A percentile compares a stretch with the other conserved stretches of the same genome.
Conservation (phyloP, 1,284 basidiomycete genomes). For the Cryptococcus hybrid region DNA sequence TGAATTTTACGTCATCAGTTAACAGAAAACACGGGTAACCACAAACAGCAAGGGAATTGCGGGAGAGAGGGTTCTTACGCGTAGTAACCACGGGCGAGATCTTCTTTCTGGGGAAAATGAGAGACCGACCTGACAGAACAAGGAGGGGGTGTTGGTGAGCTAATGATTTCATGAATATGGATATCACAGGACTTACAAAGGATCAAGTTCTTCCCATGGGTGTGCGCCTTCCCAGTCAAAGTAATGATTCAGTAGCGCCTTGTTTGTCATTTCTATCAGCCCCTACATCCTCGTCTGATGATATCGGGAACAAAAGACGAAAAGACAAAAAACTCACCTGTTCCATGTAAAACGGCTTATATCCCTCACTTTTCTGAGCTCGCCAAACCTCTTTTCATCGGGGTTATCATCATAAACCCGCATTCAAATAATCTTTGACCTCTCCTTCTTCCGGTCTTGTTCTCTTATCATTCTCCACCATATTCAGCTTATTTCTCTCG, state of each 20-base stretch:
- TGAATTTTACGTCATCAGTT: background rate
- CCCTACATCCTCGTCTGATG: no score
- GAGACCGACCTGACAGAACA: background rate
- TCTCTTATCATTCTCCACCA: constrained; percentile 3
- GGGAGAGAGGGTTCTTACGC: background rate
- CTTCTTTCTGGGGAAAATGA: background rate
- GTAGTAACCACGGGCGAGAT: background rate
- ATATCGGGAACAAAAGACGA: no score
- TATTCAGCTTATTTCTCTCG: constrained; percentile 1
- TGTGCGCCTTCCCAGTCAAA: background rate
- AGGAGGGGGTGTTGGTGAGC: background rate
- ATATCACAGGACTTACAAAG: no score
- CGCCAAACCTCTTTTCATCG: constrained; percentile 10
- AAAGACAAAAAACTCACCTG: constrained; percentile 9
- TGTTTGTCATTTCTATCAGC: background rate
- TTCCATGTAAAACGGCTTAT: constrained; percentile 14
- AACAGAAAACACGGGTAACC: background rate
- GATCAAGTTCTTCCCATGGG: background rate
- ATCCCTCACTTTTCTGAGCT: constrained; percentile 10
- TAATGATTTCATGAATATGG: no score
- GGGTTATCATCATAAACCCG: constrained; percentile 19
- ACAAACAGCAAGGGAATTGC: background rate
- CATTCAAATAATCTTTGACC: constrained; percentile 13
- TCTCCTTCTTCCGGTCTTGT: background rate
- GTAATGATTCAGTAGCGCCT: constrained; percentile 2